These are phyloP conservation scores for Rhazya stricta DNA, from an alignment of 257 asterid species.

Conservation along the genomic window DNA sequence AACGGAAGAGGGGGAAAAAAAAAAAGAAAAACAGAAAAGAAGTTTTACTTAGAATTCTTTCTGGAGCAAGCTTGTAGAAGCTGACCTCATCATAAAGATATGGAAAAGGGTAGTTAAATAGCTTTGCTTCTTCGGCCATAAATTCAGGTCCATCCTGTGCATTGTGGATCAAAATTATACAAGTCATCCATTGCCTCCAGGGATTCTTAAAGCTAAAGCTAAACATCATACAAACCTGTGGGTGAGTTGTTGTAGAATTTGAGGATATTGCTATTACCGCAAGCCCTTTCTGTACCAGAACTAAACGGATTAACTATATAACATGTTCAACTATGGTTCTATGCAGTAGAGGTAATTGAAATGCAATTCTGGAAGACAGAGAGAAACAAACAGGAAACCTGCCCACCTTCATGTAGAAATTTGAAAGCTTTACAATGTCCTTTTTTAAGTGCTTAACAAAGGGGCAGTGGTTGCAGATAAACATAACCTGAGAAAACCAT, in stretches of 20 bases:
- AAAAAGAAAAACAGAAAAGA: neutral
- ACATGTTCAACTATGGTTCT: slow-evolving; percentile 6
- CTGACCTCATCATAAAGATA: slow-evolving; percentile 83
- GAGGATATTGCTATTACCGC: slow-evolving; percentile 89
- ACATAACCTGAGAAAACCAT: slow-evolving; percentile 57
- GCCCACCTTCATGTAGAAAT: slow-evolving; percentile 75
- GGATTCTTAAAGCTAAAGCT: slow-evolving; percentile 29
- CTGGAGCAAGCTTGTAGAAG: neutral
- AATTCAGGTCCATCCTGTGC: slow-evolving; percentile 87
- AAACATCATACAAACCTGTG: slow-evolving; percentile 63
- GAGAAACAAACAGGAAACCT: slow-evolving; percentile 12
- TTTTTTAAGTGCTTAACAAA: slow-evolving; percentile 73
- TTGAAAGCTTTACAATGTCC: slow-evolving; percentile 72
- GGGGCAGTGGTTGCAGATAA: slow-evolving; percentile 88
- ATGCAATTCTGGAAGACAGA: slow-evolving; percentile 9
- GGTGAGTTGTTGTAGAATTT: slow-evolving; percentile 70
- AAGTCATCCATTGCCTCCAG: slow-evolving; percentile 28
- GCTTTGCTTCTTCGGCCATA: slow-evolving; percentile 83
- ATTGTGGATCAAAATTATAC: slow-evolving; percentile 27
- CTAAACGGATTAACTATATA: neutral
- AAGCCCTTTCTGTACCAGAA: slow-evolving; percentile 76
- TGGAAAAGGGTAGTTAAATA: slow-evolving; percentile 70
- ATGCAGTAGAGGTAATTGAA: slow-evolving; percentile 9
- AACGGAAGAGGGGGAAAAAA: too few species aligned
- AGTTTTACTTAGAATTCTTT: neutral